Evolutionary conservation across 108 stramenopile species (phyloP), one percentile per base, ranked within the genome.

Genomic region (Fragilariopsis cylindrus): DNA sequence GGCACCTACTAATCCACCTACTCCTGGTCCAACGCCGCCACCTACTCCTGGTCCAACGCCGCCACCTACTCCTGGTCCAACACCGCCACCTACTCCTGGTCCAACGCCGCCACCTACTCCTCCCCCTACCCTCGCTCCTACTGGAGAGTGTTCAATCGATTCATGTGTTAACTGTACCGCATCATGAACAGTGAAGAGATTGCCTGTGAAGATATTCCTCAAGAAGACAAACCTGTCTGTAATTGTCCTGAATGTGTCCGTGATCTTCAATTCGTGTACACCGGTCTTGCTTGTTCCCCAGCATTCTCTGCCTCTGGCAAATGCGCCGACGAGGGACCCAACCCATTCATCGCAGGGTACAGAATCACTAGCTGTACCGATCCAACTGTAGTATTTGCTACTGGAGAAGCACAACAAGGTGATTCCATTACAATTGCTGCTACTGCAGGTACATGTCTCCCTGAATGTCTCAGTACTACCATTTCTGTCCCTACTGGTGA

Each of bases 251-350:
- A 77, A 2, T 77, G 76, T 42, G 76, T 71, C 50, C 43, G 55
- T 11, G 70, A 77, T 45, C 44, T 77, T 15, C 53, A 60, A 43
- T 71, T 77, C 70, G 54, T 52, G 18, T 77, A 77, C 62, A 69
- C 75, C 8, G 77, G 77, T 55, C 15, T 45, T 19, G 65, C 42
- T 8, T 78, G 77, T 30, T 52, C 48, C 43, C 6, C 48, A 49
- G 66, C 18, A 21, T 68, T 68, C 30, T 7, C 6, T 18, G 66
- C 66, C 7, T 49, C 66, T 68, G 62, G 62, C 9, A 44, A 12
- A 0, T 76, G 75, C 39, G 40, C 46, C 7, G 75, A 76, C 56
- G 49, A 58, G 46, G 70, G 63, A 30, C 66, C 70, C 30, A 49
- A 41, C n/a, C 56, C 70, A 11, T 52, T 57, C 53, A n/a, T 19